phyloP scores from a whole-genome alignment of 1,284 basidiomycete species.

The Cryptococcus wingfieldii region DNA sequence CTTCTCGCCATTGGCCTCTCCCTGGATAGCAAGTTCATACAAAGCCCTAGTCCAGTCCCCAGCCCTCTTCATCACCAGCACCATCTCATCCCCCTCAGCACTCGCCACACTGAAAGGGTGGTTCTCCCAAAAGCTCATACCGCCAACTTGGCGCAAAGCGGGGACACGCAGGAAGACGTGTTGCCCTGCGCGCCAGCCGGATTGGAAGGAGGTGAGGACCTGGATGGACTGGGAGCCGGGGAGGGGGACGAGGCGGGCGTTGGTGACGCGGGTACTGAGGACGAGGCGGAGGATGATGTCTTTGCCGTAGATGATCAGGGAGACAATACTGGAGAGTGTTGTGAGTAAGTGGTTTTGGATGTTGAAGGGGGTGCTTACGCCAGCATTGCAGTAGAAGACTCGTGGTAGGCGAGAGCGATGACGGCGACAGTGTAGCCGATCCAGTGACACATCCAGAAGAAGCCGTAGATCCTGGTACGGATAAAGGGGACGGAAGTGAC shows the following conservation, averaged over 20 bases:
- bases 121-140: constrained; percentile 51
- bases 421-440: constrained; percentile 71
- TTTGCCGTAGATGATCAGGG: constrained; percentile 49
- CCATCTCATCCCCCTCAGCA: constrained; percentile 38
- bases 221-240: constrained; percentile 27
- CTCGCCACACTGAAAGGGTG: constrained; percentile 51
- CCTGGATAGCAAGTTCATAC: constrained; percentile 22
- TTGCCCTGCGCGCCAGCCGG: constrained; percentile 50
- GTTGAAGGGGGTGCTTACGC: constrained; percentile 31
- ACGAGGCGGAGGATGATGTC: constrained; percentile 31
- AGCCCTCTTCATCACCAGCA: constrained; percentile 40
- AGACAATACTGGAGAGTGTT: constrained; percentile 53
- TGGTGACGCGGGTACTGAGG: constrained; percentile 37
- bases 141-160: constrained; percentile 18
- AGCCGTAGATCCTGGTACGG: constrained; percentile 29
- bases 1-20: constrained; percentile 3
- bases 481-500: constrained; percentile 41
- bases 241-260: constrained; percentile 37
- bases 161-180: constrained; percentile 48
- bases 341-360: neutral
- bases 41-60: constrained; percentile 44
- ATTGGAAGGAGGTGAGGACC: constrained; percentile 34
- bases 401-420: constrained; percentile 78
- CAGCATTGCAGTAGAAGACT: constrained; percentile 65
- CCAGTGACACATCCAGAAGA: constrained; percentile 51